Evolutionary conservation across 176 grass and related monocot species (phyloP).

Genomic region (Ampelocalamus luodianensis): DNA sequence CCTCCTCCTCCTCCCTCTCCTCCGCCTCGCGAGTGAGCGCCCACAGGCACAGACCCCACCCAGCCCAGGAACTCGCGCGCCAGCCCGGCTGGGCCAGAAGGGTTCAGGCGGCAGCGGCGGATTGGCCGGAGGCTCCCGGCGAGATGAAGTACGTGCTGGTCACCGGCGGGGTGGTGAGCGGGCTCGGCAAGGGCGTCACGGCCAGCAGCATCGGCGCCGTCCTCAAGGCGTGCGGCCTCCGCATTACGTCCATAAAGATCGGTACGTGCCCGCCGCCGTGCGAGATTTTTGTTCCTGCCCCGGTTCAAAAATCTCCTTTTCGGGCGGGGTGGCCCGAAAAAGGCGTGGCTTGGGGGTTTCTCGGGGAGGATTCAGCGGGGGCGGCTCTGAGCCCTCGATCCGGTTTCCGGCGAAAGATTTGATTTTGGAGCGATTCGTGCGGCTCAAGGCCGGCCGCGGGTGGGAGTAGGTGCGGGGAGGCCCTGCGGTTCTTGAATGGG

Average conservation of each 20-base stretch:
- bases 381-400: slow-evolving; percentile 36
- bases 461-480: slow-evolving; percentile 43
- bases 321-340: not conserved
- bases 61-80: not conserved
- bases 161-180: slow-evolving; percentile 68
- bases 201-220: slow-evolving; percentile 73
- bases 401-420: slow-evolving; percentile 44
- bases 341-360: not conserved
- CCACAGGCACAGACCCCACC: not conserved
- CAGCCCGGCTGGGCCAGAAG: not conserved
- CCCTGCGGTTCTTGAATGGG: slow-evolving; percentile 19
- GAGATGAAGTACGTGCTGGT: slow-evolving; percentile 78
- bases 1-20: not conserved
- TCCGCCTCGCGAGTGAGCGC: not conserved
- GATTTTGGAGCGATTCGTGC: slow-evolving; percentile 43
- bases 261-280: slow-evolving; percentile 47
- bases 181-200: slow-evolving; percentile 73
- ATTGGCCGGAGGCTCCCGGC: slow-evolving; percentile 29
- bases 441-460: slow-evolving; percentile 34
- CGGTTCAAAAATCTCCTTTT: not conserved
- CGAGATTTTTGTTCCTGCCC: not conserved
- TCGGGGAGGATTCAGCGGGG: not conserved
- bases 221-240: slow-evolving; percentile 71
- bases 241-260: slow-evolving; percentile 76
- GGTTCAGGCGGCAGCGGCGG: slow-evolving; percentile 22